A percentile compares a stretch with the other conserved stretches of the same genome.
These are phyloP conservation scores for Populus alba DNA, from an alignment of 345 rosid species.

Conservation along the genomic window DNA sequence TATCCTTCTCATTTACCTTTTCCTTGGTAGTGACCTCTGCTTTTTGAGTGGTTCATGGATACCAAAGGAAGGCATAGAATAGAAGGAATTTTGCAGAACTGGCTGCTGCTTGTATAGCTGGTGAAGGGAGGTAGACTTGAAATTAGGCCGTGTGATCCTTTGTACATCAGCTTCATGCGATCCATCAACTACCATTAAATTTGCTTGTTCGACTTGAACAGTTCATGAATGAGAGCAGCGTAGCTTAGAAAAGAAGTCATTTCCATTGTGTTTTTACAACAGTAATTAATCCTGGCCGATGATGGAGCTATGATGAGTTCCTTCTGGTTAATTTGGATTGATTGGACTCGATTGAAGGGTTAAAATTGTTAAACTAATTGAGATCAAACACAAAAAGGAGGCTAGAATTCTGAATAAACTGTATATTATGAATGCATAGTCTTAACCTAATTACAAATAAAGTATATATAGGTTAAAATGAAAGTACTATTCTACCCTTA, in stretches of 20 bases:
- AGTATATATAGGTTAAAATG: too few species aligned
- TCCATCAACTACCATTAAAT: conserved; percentile 14
- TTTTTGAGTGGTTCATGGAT: conserved; percentile 20
- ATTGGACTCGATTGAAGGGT: too few species aligned
- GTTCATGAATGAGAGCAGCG: too few species aligned
- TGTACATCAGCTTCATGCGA: conserved; percentile 9
- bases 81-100: conserved; percentile 10
- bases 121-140: neutral
- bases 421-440: too few species aligned
- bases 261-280: neutral
- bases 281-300: too few species aligned
- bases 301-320: too few species aligned
- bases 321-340: too few species aligned
- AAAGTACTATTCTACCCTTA: too few species aligned
- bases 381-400: too few species aligned
- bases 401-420: too few species aligned
- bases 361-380: too few species aligned
- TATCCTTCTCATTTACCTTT: neutral
- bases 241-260: neutral
- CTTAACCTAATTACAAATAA: too few species aligned
- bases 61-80: conserved; percentile 4
- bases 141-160: conserved; percentile 3
- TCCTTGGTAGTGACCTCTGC: neutral
- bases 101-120: conserved; percentile 20
- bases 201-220: neutral